Evolutionary conservation across 345 rosid species (phyloP).

Genomic region (Xanthoceras sorbifolium): DNA sequence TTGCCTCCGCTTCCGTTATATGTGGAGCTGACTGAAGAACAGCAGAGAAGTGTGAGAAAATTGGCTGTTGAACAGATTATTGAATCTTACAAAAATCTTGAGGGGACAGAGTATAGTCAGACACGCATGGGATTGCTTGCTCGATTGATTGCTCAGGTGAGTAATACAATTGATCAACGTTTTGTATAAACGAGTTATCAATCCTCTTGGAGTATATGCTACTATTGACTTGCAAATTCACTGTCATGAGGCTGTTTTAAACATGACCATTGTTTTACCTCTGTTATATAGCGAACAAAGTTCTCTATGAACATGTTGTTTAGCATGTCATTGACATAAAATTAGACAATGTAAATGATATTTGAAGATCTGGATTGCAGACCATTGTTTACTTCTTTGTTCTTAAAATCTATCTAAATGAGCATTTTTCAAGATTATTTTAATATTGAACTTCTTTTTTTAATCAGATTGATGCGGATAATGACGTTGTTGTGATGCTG

Average conservation of each 20-base stretch:
- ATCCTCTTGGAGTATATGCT: constrained; percentile 12
- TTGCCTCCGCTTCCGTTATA: constrained; percentile 68
- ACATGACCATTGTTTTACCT: background rate
- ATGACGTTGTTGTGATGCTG: constrained; percentile 62
- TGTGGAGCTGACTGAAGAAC: constrained; percentile 69
- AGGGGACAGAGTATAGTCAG: constrained; percentile 51
- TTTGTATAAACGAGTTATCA: background rate
- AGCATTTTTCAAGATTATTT: background rate
- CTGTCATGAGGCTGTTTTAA: background rate
- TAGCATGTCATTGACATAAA: background rate
- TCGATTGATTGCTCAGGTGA: constrained; percentile 83
- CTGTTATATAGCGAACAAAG: background rate
- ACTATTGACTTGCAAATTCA: background rate
- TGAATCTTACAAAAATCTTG: constrained; percentile 62
- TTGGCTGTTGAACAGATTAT: constrained; percentile 73
- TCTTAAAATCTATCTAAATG: background rate
- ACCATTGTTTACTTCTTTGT: constrained; percentile 1
- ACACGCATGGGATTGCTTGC: constrained; percentile 74
- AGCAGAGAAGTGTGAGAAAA: constrained; percentile 49
- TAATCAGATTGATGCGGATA: constrained; percentile 74
- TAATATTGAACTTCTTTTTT: constrained; percentile 13
- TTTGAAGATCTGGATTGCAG: background rate
- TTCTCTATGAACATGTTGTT: background rate
- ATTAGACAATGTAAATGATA: background rate
- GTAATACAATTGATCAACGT: background rate